phyloP scores from a whole-genome alignment of 2,329 filamentous ascomycete genomes.

The Fusarium abutilonis region DNA sequence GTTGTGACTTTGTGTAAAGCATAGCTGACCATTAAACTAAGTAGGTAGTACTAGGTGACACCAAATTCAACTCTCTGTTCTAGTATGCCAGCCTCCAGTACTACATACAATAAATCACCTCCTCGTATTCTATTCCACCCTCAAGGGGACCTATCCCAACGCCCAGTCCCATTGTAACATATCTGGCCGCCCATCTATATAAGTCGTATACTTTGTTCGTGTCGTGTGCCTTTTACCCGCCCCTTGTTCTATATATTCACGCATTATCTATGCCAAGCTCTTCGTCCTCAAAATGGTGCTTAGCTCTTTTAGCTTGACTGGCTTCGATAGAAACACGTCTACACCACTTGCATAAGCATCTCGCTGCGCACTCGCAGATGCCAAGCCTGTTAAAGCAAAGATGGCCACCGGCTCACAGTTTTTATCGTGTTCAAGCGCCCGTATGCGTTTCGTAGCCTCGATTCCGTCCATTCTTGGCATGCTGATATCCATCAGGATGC shows the following conservation, averaged over 20 bases:
- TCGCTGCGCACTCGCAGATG: conserved; percentile 59
- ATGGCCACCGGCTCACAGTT: conserved; percentile 56
- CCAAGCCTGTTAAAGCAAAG: conserved; percentile 64
- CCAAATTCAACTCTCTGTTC: neutral
- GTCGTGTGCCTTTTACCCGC: neutral
- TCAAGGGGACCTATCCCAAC: neutral
- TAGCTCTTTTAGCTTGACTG: conserved; percentile 57
- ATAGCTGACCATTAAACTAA: neutral
- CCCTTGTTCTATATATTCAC: neutral
- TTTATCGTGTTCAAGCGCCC: conserved; percentile 58
- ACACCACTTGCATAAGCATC: conserved; percentile 64
- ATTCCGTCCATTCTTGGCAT: conserved; percentile 67
- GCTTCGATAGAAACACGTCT: conserved; percentile 65
- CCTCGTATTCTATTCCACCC: neutral
- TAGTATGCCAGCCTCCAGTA: neutral
- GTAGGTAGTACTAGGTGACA: neutral
- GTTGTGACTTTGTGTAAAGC: neutral
- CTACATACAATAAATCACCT: neutral
- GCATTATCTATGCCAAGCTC: conserved; percentile 7
- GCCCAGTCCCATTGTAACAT: neutral
- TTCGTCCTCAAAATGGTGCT: conserved; percentile 29
- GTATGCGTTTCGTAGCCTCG: conserved; percentile 59
- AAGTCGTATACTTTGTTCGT: conserved; percentile 8
- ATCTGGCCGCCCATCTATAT: neutral
- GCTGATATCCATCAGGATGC: conserved; percentile 60